A percentile compares a stretch with the other conserved stretches of the same genome.
Evolutionary conservation across 352 stramenopile genomes (phyloP).

Genomic region (Peronospora destructor): DNA sequence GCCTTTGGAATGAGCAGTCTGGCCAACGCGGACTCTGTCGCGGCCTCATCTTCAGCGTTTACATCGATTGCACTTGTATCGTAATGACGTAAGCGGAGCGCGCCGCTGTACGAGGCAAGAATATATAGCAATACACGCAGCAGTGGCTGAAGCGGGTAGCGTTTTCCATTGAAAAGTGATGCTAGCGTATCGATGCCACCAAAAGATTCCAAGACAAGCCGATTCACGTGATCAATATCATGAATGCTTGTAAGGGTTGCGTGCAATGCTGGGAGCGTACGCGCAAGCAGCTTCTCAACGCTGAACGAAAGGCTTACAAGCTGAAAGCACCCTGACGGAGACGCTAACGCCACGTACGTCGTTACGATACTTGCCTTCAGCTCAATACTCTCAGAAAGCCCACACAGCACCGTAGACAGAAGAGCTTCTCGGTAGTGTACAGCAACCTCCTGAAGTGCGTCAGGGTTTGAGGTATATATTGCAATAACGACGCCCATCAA

Average conservation of each 20-base stretch:
- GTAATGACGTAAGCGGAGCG: constrained; percentile 33
- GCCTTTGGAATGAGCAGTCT: constrained; percentile 58
- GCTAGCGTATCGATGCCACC: constrained; percentile 49
- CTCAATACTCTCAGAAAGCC: constrained; percentile 43
- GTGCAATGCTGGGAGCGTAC: constrained; percentile 33
- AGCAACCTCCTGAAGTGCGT: constrained; percentile 47
- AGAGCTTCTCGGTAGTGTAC: constrained; percentile 57
- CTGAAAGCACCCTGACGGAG: constrained; percentile 39
- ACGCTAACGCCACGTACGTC: constrained; percentile 43
- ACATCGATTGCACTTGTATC: constrained; percentile 53
- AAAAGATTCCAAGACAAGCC: constrained; percentile 55
- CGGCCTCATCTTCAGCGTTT: constrained; percentile 72
- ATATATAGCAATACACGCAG: constrained; percentile 61
- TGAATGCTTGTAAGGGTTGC: constrained; percentile 36
- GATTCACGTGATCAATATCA: constrained; percentile 38
- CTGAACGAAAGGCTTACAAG: constrained; percentile 46
- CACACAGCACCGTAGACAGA: constrained; percentile 44
- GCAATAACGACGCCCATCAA: constrained; percentile 43
- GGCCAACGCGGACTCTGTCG: constrained; percentile 58
- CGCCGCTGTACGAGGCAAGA: constrained; percentile 42
- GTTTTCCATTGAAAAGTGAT: constrained; percentile 53
- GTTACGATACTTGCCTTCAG: constrained; percentile 50
- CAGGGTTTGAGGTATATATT: constrained; percentile 34
- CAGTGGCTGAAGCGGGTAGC: constrained; percentile 39
- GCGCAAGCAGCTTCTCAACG: constrained; percentile 42